Percentiles rank a stretch among this genome's conserved stretches.
Evolutionary conservation across 2,329 filamentous ascomycete species (phyloP).

Genomic region (Aspergillus fructus): DNA sequence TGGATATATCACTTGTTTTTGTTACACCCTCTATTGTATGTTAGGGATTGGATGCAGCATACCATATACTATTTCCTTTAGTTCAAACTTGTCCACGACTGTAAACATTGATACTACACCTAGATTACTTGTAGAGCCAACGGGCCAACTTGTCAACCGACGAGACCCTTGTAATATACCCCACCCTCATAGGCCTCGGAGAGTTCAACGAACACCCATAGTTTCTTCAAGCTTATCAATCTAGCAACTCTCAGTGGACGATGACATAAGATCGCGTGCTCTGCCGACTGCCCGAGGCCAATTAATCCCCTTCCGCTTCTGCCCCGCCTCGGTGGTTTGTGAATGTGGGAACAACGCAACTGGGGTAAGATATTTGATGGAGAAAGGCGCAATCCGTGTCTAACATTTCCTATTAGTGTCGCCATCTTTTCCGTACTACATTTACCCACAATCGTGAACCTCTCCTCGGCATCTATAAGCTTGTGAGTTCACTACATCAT

Average conservation of each 20-base stretch:
- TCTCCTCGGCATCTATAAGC: not conserved
- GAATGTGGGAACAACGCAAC: not conserved
- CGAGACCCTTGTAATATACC: not conserved
- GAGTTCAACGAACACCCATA: too few relatives aligned
- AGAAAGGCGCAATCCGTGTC: not conserved
- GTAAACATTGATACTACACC: not conserved
- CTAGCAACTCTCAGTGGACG: not conserved
- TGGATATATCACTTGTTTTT: constrained; percentile 41
- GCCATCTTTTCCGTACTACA: not conserved
- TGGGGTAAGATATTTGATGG: not conserved
- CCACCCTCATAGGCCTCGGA: too few relatives aligned
- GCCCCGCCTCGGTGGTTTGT: constrained; percentile 7
- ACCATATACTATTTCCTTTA: constrained; percentile 32
- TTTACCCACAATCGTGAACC: not conserved
- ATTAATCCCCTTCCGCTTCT: not conserved
- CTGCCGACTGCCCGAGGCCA: constrained; percentile 12
- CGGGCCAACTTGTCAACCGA: not conserved
- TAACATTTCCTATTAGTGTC: not conserved
- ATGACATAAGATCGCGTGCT: constrained; percentile 21
- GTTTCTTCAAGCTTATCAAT: not conserved
- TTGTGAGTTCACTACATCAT: not conserved
- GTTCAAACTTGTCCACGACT: constrained; percentile 12
- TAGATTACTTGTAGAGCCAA: not conserved
- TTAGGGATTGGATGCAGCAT: constrained; percentile 41
- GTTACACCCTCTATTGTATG: constrained; percentile 34